These are phyloP conservation scores for Rhizopus microsporus DNA, from an alignment of 371 early-diverging fungal species.

Conservation along the genomic window DNA sequence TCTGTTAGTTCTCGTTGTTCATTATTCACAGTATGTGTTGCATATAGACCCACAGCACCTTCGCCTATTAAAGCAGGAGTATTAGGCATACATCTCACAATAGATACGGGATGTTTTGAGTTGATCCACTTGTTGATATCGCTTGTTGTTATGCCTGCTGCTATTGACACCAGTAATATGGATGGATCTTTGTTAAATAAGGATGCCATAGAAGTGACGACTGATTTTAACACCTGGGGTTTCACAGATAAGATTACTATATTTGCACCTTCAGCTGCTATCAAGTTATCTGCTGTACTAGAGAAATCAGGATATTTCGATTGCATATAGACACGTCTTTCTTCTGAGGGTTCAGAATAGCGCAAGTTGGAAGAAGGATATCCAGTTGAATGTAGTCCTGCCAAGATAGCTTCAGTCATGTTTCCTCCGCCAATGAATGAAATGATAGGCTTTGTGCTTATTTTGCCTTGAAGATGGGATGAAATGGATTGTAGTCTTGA, in stretches of 20 bases:
- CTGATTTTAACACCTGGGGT: constrained; percentile 81
- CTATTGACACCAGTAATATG: constrained; percentile 80
- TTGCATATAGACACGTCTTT: constrained; percentile 66
- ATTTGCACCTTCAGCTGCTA: constrained; percentile 58
- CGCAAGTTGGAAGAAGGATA: constrained; percentile 67
- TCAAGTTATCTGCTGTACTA: constrained; percentile 47
- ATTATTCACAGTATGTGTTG: constrained; percentile 57
- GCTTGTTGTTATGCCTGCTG: constrained; percentile 82
- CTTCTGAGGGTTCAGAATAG: constrained; percentile 82
- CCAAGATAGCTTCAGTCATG: constrained; percentile 92
- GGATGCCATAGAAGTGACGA: constrained; percentile 63
- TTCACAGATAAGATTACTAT: constrained; percentile 89
- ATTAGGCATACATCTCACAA: constrained; percentile 94
- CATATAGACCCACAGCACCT: constrained; percentile 88
- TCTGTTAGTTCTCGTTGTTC: constrained; percentile 68
- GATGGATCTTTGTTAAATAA: constrained; percentile 25
- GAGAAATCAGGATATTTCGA: constrained; percentile 56
- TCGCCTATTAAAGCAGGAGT: constrained; percentile 87
- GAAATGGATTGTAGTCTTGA: constrained; percentile 22
- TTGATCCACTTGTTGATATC: constrained; percentile 78
- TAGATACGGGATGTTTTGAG: constrained; percentile 37
- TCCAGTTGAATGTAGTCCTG: constrained; percentile 76
- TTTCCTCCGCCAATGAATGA: constrained; percentile 92
- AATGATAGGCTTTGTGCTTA: constrained; percentile 35
- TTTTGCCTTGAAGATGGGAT: constrained; percentile 16